Evolutionary conservation across 2,329 filamentous ascomycete species (phyloP).

Genomic region (Neoarthrinium moseri): DNA sequence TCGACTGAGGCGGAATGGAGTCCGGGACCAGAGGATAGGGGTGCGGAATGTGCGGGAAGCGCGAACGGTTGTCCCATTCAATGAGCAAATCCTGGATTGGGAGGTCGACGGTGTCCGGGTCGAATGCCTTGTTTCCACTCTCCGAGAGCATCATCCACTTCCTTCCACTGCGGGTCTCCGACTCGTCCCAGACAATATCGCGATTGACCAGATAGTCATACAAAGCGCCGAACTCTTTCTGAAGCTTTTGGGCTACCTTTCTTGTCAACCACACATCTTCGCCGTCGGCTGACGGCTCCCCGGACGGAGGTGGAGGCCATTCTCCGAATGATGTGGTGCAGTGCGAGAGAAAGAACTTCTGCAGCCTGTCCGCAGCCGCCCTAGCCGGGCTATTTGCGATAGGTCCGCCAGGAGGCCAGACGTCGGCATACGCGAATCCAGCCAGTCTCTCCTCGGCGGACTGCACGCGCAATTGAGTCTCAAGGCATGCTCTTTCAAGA

Average conservation of each 20-base stretch:
- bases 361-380: conserved; percentile 57
- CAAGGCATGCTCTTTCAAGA: conserved; percentile 59
- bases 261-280: conserved; percentile 62
- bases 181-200: conserved; percentile 63
- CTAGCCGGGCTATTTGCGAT: conserved; percentile 38
- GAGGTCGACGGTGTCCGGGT: conserved; percentile 51
- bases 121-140: conserved; percentile 43
- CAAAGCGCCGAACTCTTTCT: conserved; percentile 64
- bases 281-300: conserved; percentile 28
- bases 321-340: conserved; percentile 55
- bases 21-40: conserved; percentile 65
- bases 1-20: conserved; percentile 35
- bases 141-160: conserved; percentile 64
- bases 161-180: conserved; percentile 57
- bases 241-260: conserved; percentile 53
- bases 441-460: conserved; percentile 61
- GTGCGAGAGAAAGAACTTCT: conserved; percentile 58
- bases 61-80: conserved; percentile 61
- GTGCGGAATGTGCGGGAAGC: conserved; percentile 65
- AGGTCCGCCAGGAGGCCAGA: conserved; percentile 50
- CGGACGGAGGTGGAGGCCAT: conserved; percentile 56
- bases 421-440: conserved; percentile 58
- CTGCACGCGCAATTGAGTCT: conserved; percentile 61
- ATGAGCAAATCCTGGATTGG: conserved; percentile 66
- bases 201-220: conserved; percentile 72